A percentile compares a stretch with the other conserved stretches of the same genome.
Evolutionary conservation across 345 rosid genomes (phyloP).

Genomic region (Limnanthes douglasii): DNA sequence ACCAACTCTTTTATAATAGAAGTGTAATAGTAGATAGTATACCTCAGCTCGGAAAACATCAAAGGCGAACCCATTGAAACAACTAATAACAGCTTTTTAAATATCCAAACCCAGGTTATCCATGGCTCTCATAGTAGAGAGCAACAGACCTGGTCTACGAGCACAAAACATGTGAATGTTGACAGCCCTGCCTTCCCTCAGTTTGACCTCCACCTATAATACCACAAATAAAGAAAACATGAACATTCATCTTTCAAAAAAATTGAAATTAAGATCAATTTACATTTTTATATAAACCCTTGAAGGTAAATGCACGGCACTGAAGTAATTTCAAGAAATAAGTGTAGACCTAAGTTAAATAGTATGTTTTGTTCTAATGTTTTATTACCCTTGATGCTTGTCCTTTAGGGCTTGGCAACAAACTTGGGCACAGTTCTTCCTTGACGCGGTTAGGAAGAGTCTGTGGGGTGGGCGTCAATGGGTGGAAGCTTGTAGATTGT

Average conservation of each 20-base stretch:
- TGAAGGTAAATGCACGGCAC: too few species aligned
- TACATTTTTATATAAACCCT: too few species aligned
- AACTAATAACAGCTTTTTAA: conserved; percentile 94
- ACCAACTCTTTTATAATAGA: too few species aligned
- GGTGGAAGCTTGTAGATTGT: conserved; percentile 54
- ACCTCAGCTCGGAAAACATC: conserved; percentile 98
- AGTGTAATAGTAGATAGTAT: too few species aligned
- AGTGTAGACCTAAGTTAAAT: too few species aligned
- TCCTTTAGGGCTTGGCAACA: conserved; percentile 62
- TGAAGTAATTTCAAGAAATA: background rate
- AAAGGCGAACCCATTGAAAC: conserved; percentile 89
- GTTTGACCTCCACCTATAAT: conserved; percentile 75
- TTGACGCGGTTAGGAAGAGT: conserved; percentile 61
- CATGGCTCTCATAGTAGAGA: conserved; percentile 83
- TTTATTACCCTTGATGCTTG: conserved; percentile 66
- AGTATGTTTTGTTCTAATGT: too few species aligned
- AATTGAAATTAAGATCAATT: background rate
- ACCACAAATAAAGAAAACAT: conserved; percentile 1
- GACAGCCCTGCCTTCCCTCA: conserved; percentile 94
- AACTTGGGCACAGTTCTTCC: conserved; percentile 65
- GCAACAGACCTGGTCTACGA: conserved; percentile 80
- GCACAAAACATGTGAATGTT: conserved; percentile 97
- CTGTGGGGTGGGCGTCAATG: conserved; percentile 77
- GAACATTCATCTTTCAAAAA: background rate
- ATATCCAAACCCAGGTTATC: conserved; percentile 90